These are phyloP conservation scores for Apiotrichum porosum DNA, from an alignment of 1,284 basidiomycete genomes.

Conservation along the genomic window DNA sequence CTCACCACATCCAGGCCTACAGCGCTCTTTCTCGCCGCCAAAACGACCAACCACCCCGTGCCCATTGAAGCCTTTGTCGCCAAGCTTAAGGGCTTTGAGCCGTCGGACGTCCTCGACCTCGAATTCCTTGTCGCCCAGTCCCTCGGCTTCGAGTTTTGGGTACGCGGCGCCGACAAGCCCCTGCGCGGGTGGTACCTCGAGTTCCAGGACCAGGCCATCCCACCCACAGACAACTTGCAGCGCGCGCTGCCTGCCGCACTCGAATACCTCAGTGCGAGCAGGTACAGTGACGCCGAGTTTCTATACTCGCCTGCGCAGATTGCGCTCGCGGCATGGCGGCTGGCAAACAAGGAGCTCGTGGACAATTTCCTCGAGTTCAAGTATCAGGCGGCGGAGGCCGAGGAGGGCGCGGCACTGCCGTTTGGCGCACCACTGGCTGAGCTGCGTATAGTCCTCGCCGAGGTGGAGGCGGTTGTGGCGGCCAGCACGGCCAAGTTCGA, in stretches of 20 bases:
- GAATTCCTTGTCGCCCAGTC: slow-evolving; percentile 95
- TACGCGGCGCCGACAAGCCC: slow-evolving; percentile 84
- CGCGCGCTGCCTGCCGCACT: slow-evolving; percentile 26
- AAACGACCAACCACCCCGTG: slow-evolving; percentile 91
- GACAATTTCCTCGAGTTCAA: slow-evolving; percentile 60
- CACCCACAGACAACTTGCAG: slow-evolving; percentile 18
- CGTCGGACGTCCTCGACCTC: slow-evolving; percentile 78
- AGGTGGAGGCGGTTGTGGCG: slow-evolving; percentile 58
- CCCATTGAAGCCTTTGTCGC: slow-evolving; percentile 76
- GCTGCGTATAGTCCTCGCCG: slow-evolving; percentile 52
- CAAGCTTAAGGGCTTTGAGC: slow-evolving; percentile 70
- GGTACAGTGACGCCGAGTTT: slow-evolving; percentile 87
- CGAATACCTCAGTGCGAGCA: slow-evolving; percentile 60
- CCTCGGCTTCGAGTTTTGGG: slow-evolving; percentile 84
- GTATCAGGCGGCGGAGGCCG: slow-evolving; percentile 39
- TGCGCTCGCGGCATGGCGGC: slow-evolving; percentile 73
- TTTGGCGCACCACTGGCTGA: slow-evolving; percentile 34
- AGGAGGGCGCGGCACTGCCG: slow-evolving; percentile 19
- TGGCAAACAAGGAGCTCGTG: slow-evolving; percentile 61
- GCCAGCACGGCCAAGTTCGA: slow-evolving; percentile 57
- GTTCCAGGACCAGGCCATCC: slow-evolving; percentile 58
- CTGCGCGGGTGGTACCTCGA: slow-evolving; percentile 88
- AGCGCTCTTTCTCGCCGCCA: slow-evolving; percentile 88
- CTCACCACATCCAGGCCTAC: slow-evolving; percentile 72
- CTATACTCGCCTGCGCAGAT: slow-evolving; percentile 91